phyloP scores from a whole-genome alignment of 176 grass and related monocot genomes.

The Avena eriantha region DNA sequence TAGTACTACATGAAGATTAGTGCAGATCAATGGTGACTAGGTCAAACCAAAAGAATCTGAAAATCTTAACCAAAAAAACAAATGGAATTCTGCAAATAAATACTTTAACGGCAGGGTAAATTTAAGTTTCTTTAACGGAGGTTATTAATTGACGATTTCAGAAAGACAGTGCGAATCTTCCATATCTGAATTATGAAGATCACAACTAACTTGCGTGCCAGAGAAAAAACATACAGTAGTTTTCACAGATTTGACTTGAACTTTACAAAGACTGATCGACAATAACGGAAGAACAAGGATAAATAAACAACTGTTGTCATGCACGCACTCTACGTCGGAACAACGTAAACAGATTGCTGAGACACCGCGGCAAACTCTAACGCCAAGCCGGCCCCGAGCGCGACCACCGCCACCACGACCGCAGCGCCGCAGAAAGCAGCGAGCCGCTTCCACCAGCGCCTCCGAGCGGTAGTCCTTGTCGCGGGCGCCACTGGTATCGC shows the following conservation, averaged over 20 bases:
- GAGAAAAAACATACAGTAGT: background rate
- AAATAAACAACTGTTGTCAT: background rate
- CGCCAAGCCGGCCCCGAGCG: conserved; percentile 20
- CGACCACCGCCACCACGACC: conserved; percentile 23
- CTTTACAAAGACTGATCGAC: background rate
- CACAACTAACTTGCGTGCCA: background rate
- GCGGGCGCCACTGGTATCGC: background rate
- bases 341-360: conserved; percentile 27
- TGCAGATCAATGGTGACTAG: background rate
- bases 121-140: background rate
- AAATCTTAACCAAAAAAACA: background rate
- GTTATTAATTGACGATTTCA: background rate
- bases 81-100: background rate
- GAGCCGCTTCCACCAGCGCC: conserved; percentile 25
- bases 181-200: no score
- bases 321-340: conserved; percentile 38
- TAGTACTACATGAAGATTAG: background rate
- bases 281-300: background rate
- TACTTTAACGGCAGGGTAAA: background rate
- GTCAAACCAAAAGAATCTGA: background rate
- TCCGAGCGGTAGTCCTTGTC: background rate
- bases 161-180: background rate
- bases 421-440: conserved; percentile 33
- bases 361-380: conserved; percentile 42
- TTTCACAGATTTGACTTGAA: background rate